A percentile compares a stretch with the other conserved stretches of the same genome.
These are phyloP conservation scores for Backusella luteola DNA, from an alignment of 192 early-diverging fungal genomes.

Conservation along the genomic window DNA sequence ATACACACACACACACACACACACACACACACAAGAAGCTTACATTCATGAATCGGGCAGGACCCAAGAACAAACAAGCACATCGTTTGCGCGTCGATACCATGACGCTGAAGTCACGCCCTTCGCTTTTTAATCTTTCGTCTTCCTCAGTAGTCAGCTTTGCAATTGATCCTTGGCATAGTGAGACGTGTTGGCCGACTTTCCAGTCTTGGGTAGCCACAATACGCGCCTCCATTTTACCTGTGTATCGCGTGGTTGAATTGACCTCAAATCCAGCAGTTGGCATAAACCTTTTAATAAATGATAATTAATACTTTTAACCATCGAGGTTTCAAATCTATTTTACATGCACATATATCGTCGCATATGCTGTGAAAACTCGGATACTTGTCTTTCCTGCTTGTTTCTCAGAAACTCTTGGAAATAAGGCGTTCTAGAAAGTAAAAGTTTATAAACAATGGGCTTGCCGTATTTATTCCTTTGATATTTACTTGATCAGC, in stretches of 20 bases:
- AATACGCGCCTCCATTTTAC: slow-evolving; percentile 53
- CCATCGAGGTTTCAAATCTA: no score
- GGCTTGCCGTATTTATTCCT: no score
- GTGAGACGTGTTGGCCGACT: slow-evolving; percentile 44
- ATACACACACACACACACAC: no score
- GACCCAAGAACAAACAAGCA: slow-evolving; percentile 58
- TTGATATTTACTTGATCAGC: neutral
- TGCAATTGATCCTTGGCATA: slow-evolving; percentile 54
- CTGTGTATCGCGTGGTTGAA: slow-evolving; percentile 50
- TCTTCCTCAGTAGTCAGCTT: slow-evolving; percentile 49
- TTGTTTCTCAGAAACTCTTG: slow-evolving; percentile 32
- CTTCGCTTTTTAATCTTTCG: slow-evolving; percentile 41
- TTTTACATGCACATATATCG: slow-evolving; percentile 36
- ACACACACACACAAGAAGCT: neutral
- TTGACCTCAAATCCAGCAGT: slow-evolving; percentile 56
- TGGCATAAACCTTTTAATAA: slow-evolving; percentile 41
- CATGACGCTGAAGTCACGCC: slow-evolving; percentile 51
- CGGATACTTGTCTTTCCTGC: slow-evolving; percentile 28
- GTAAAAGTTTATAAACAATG: neutral
- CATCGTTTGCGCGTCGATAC: slow-evolving; percentile 44
- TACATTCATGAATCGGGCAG: slow-evolving; percentile 65
- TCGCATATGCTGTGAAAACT: slow-evolving; percentile 44
- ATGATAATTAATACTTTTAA: neutral
- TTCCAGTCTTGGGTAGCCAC: slow-evolving; percentile 47
- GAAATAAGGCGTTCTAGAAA: slow-evolving; percentile 20